phyloP scores from a whole-genome alignment of 2,329 filamentous ascomycete genomes.

The Trichothecium sympodiale region DNA sequence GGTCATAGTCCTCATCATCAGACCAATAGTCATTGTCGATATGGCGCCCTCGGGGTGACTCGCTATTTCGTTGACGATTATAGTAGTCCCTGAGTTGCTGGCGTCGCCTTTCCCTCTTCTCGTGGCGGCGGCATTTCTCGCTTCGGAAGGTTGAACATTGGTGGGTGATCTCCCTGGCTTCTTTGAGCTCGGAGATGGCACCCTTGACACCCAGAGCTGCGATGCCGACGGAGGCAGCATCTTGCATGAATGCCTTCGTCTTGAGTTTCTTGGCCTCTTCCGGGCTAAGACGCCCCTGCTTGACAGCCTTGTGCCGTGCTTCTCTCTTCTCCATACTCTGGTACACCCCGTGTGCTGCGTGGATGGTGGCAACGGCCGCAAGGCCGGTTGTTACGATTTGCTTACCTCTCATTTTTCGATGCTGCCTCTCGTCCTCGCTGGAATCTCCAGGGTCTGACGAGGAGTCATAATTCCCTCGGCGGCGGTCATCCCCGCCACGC shows the following conservation, averaged over 20 bases:
- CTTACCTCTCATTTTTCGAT: slow-evolving; percentile 51
- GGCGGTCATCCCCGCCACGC: slow-evolving; percentile 25
- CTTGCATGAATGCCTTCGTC: slow-evolving; percentile 43
- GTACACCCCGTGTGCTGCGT: slow-evolving; percentile 48
- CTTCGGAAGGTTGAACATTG: slow-evolving; percentile 37
- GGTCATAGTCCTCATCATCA: slow-evolving; percentile 24
- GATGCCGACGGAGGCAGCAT: slow-evolving; percentile 47
- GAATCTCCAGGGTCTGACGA: slow-evolving; percentile 47
- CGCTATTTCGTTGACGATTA: slow-evolving; percentile 30
- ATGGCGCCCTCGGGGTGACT: slow-evolving; percentile 23
- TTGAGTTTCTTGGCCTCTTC: slow-evolving; percentile 45
- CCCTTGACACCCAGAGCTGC: slow-evolving; percentile 47
- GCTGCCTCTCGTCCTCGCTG: slow-evolving; percentile 41
- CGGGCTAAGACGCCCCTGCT: slow-evolving; percentile 38
- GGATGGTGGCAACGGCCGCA: slow-evolving; percentile 47
- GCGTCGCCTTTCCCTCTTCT: slow-evolving; percentile 27
- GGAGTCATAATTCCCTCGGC: slow-evolving; percentile 35
- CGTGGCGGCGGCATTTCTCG: slow-evolving; percentile 38
- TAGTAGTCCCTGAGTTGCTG: slow-evolving; percentile 15
- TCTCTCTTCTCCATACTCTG: slow-evolving; percentile 46
- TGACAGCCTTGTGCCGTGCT: slow-evolving; percentile 40
- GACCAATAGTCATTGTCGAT: slow-evolving; percentile 23
- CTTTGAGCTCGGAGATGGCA: slow-evolving; percentile 44
- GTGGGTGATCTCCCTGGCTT: slow-evolving; percentile 37
- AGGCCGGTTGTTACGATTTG: slow-evolving; percentile 45